phyloP scores from a whole-genome alignment of 2,329 filamentous ascomycete species.

The Ceratocystis huliohia region DNA sequence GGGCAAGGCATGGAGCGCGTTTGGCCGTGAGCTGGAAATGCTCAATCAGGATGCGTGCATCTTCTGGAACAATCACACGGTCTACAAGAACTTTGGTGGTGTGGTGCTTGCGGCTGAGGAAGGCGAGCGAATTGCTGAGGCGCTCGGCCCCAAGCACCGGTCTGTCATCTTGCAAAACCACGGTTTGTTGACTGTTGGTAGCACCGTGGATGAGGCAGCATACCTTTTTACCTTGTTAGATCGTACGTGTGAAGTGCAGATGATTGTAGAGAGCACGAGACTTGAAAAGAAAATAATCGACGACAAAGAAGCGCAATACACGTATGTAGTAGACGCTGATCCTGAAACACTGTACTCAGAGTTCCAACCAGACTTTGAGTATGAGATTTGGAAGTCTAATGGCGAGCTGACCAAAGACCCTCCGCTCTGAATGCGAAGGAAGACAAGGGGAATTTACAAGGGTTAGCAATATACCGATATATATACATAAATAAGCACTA shows the following conservation, averaged over 20 bases:
- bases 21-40: conserved; percentile 47
- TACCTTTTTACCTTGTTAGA: conserved; percentile 43
- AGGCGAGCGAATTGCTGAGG: conserved; percentile 43
- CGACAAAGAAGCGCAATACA: conserved; percentile 32
- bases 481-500: background rate
- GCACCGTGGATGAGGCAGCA: conserved; percentile 54
- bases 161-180: conserved; percentile 51
- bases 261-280: conserved; percentile 26
- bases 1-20: conserved; percentile 50
- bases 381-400: conserved; percentile 27
- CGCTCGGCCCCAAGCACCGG: conserved; percentile 40
- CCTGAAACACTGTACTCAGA: conserved; percentile 27
- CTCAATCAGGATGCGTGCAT: conserved; percentile 47
- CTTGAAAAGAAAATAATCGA: conserved; percentile 26
- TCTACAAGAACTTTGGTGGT: conserved; percentile 49
- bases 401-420: conserved; percentile 23
- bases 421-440: background rate
- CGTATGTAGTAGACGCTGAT: conserved; percentile 28
- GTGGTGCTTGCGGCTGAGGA: conserved; percentile 51
- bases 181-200: conserved; percentile 49
- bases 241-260: conserved; percentile 28
- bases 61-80: conserved; percentile 45
- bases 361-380: conserved; percentile 29
- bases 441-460: background rate
- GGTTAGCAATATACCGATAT: background rate